These are phyloP conservation scores for Phytopythium boreale DNA, from an alignment of 352 stramenopile species.

Conservation along the genomic window DNA sequence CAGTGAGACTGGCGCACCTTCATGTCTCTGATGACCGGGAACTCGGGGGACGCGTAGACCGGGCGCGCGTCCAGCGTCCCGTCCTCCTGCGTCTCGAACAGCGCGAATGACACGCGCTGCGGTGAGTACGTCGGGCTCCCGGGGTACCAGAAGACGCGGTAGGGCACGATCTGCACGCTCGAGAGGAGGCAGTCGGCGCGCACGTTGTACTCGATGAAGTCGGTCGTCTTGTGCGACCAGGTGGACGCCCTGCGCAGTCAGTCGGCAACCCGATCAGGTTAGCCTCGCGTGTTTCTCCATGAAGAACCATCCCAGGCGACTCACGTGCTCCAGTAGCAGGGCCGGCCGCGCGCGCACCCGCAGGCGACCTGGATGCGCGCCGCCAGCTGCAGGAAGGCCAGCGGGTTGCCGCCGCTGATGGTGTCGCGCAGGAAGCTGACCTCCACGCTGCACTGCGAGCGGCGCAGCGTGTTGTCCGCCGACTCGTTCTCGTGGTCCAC, in stretches of 20 bases:
- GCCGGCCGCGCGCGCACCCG: conserved; percentile 51
- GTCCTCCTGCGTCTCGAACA: conserved; percentile 41
- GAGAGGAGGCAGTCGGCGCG: conserved; percentile 37
- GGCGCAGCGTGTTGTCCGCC: conserved; percentile 42
- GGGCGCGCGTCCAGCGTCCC: conserved; percentile 9
- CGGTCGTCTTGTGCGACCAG: conserved; percentile 28
- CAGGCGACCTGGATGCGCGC: conserved; percentile 59
- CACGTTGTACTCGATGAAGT: conserved; percentile 71
- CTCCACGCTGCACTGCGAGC: conserved; percentile 38
- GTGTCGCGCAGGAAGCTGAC: conserved; percentile 19
- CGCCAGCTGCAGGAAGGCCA: conserved; percentile 35
- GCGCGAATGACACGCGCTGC: conserved; percentile 47
- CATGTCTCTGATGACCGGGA: conserved; percentile 58
- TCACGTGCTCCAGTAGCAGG: conserved; percentile 85
- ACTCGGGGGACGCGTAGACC: conserved; percentile 55
- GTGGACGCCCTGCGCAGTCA: conserved; percentile 29
- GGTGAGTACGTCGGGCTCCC: conserved; percentile 68
- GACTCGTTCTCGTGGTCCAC: conserved; percentile 49
- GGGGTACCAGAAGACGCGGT: conserved; percentile 77
- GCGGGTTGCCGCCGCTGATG: conserved; percentile 17
- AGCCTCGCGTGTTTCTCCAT: too few relatives aligned
- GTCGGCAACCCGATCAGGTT: background rate
- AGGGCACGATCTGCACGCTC: conserved; percentile 57
- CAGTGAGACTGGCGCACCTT: conserved; percentile 16
- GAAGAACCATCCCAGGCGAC: background rate